phyloP scores from a whole-genome alignment of 192 early-diverging fungal species.

The Umbelopsis isabellina region DNA sequence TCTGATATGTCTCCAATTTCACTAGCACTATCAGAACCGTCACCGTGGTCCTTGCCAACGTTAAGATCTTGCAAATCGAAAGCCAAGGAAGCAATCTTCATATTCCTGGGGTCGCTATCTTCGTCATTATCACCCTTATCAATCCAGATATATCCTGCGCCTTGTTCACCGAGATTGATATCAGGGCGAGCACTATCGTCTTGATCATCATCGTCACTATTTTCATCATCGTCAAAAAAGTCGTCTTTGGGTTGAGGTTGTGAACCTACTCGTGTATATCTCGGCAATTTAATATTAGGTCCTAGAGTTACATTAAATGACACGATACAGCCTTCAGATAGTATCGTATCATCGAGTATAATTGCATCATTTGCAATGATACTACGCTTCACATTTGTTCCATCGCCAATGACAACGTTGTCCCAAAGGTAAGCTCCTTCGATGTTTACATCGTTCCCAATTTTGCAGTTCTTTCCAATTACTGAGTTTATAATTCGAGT shows the following conservation, averaged over 20 bases:
- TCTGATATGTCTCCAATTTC: conserved; percentile 38
- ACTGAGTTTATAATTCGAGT: conserved; percentile 75
- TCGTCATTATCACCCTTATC: conserved; percentile 59
- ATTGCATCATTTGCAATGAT: conserved; percentile 78
- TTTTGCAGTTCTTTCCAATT: conserved; percentile 81
- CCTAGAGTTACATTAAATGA: conserved; percentile 69
- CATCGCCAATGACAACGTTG: conserved; percentile 66
- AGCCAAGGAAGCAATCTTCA: conserved; percentile 54
- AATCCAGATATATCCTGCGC: conserved; percentile 65
- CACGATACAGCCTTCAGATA: conserved; percentile 79
- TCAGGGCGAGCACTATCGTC: conserved; percentile 26
- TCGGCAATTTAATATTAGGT: conserved; percentile 67
- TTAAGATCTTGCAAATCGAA: conserved; percentile 52
- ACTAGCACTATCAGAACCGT: conserved; percentile 40
- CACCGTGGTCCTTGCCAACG: conserved; percentile 36
- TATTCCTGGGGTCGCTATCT: conserved; percentile 53
- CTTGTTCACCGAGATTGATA: conserved; percentile 55
- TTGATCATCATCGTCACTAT: conserved; percentile 42
- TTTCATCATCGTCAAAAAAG: conserved; percentile 48
- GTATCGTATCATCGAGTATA: conserved; percentile 64
- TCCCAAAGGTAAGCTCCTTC: conserved; percentile 89
- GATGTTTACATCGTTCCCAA: conserved; percentile 79
- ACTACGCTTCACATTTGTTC: conserved; percentile 64
- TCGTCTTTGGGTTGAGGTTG: conserved; percentile 40
- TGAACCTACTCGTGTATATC: conserved; percentile 65